Evolutionary conservation across 2,329 filamentous ascomycete genomes (phyloP), one percentile per base, ranked within the genome.

Genomic region (Fusarium chaquense): DNA sequence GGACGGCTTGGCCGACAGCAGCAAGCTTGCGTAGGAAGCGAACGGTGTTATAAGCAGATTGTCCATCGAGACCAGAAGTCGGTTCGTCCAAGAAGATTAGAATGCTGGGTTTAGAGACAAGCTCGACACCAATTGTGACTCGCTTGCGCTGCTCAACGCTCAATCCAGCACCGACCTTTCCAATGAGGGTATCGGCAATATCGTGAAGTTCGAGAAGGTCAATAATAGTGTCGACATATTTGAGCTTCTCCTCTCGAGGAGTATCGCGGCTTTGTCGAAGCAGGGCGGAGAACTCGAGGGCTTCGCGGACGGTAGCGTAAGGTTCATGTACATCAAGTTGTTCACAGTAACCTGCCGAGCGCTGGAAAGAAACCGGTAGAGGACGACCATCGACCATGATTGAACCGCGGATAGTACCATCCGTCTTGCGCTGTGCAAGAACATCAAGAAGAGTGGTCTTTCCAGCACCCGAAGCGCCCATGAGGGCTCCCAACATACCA

Each of bases 371-470:
- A 3, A 88, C 84, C 32, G 93, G 91, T 7, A 91, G 85, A 13
- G 87, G 89, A 11, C 86, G 86, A 2, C 92, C 92, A 68, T 95
- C 91, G 18, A 95, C 91, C 63, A 93, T 78, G 83, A 94, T 91
- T 53, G 91, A 89, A 45, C 93, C 93, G 20, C 82, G 83, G 28
- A 95, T 91, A 4, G 91, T 89, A 71, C 93, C 93, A 80, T 93
- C 92, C 1, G 91, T 94, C 62, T 92, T 91, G 72, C 92, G 88
- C 65, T 91, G 92, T 7, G 93, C 93, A 33, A 97, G 85, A 4
- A 93, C 91, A 77, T 97, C 93, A 9, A 97, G 83, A 4, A 97
- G 85, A 0, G 93, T 96, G 0, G 93, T 97, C 80, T 97, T 97
- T 53, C 93, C 93, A 18, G 93, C 93, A 69, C 92, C 93, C 13